Evolutionary conservation across 2,329 filamentous ascomycete genomes (phyloP).

Genomic region (Amphichorda felina): DNA sequence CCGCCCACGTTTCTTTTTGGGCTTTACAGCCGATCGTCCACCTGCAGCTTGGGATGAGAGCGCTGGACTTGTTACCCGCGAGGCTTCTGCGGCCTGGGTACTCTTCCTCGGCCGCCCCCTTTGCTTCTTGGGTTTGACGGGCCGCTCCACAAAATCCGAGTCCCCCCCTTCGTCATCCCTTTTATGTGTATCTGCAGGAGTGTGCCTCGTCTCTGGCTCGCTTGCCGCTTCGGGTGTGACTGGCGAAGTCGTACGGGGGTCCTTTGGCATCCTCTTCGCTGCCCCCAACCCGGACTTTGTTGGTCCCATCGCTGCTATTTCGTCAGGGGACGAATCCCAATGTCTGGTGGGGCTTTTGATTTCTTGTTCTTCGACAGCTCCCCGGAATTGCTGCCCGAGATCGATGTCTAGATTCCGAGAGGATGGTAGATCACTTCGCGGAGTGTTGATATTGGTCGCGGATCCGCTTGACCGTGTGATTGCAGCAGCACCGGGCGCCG

Average conservation of each 20-base stretch:
- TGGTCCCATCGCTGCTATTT: conserved; percentile 6
- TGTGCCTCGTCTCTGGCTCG: not conserved
- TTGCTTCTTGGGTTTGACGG: conserved; percentile 13
- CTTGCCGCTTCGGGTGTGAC: not conserved
- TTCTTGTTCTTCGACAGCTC: too few relatives aligned
- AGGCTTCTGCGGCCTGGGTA: too few relatives aligned
- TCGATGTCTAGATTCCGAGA: too few relatives aligned
- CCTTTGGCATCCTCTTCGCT: not conserved
- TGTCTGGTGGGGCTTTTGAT: too few relatives aligned
- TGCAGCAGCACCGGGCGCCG: not conserved
- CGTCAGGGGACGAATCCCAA: conserved; percentile 8
- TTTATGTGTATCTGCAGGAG: not conserved
- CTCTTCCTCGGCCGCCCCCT: conserved; percentile 21
- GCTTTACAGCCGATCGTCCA: conserved; percentile 4
- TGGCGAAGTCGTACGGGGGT: too few relatives aligned
- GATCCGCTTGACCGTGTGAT: conserved; percentile 16
- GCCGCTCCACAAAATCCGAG: not conserved
- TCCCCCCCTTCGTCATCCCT: not conserved
- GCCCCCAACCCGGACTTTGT: too few relatives aligned
- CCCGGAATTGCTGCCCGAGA: too few relatives aligned
- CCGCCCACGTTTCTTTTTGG: conserved; percentile 27
- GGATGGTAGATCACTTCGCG: too few relatives aligned
- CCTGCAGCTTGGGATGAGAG: too few relatives aligned
- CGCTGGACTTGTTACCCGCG: too few relatives aligned
- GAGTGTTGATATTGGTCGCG: conserved; percentile 23